These are phyloP conservation scores for Copromyces sp. DNA, from an alignment of 495 filamentous ascomycete species.

Conservation along the genomic window DNA sequence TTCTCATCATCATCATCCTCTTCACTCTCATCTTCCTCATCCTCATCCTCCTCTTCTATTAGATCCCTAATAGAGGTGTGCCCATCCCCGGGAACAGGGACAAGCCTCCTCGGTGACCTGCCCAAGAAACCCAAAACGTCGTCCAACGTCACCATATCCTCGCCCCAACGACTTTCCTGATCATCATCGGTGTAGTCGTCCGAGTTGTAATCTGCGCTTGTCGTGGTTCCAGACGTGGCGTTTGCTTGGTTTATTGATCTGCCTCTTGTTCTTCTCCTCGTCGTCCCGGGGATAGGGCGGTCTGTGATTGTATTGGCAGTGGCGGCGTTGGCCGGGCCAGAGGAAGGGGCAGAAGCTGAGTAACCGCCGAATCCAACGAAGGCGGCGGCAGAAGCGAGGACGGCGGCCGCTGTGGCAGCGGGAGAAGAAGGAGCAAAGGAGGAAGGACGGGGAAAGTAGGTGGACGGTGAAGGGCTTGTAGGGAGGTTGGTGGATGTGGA, in stretches of 20 bases:
- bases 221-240: neutral
- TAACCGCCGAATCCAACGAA: neutral
- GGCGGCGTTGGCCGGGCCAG: neutral
- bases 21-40: constrained; percentile 23
- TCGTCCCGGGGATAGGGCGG: neutral
- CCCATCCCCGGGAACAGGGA: constrained; percentile 39
- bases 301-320: neutral
- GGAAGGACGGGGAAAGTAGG: neutral
- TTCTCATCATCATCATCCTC: constrained; percentile 41
- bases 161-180: neutral
- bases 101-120: neutral
- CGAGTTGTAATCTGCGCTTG: constrained; percentile 1
- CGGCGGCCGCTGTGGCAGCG: neutral
- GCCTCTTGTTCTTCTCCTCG: neutral
- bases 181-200: constrained; percentile 28
- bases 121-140: neutral
- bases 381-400: neutral
- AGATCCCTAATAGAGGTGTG: constrained; percentile 30
- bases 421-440: neutral
- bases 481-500: neutral
- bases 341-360: neutral
- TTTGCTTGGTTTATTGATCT: neutral
- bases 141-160: neutral
- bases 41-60: constrained; percentile 13
- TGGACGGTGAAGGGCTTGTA: neutral